Conservation (phyloP, 495 filamentous ascomycete genomes). For the Neurospora sp. region DNA sequence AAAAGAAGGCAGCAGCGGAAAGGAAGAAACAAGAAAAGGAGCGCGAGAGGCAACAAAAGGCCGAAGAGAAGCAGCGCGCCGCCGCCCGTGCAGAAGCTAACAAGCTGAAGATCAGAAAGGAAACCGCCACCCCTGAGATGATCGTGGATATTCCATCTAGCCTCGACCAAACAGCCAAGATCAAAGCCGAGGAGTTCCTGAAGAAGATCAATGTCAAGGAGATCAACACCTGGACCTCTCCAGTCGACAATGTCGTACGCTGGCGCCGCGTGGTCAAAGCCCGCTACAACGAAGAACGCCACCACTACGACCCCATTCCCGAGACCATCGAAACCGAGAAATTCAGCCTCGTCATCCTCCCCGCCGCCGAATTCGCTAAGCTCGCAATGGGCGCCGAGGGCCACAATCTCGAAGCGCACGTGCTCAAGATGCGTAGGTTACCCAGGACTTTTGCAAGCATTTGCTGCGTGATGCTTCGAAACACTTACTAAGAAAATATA, state of each 20-base stretch:
- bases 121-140: slow-evolving; percentile 69
- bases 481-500: too few species aligned
- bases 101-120: slow-evolving; percentile 66
- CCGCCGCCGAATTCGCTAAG: slow-evolving; percentile 59
- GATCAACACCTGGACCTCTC: slow-evolving; percentile 34
- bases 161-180: slow-evolving; percentile 45
- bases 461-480: too few species aligned
- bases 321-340: slow-evolving; percentile 49
- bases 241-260: slow-evolving; percentile 50
- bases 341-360: slow-evolving; percentile 56
- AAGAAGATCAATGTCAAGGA: slow-evolving; percentile 25
- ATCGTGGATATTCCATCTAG: slow-evolving; percentile 62
- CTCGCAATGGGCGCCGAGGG: slow-evolving; percentile 40
- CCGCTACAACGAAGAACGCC: slow-evolving; percentile 49
- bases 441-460: too few species aligned
- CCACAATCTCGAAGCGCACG: slow-evolving; percentile 49
- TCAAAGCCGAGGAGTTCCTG: slow-evolving; percentile 47
- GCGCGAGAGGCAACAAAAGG: slow-evolving; percentile 49
- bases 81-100: slow-evolving; percentile 66
- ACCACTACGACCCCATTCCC: slow-evolving; percentile 57
- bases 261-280: slow-evolving; percentile 66
- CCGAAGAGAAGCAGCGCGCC: slow-evolving; percentile 52
- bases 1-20: slow-evolving; percentile 22
- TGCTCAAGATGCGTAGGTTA: slow-evolving; percentile 34
- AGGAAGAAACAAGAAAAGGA: slow-evolving; percentile 40